phyloP scores from a whole-genome alignment of 257 asterid genomes.

The Jacaranda mimosifolia region DNA sequence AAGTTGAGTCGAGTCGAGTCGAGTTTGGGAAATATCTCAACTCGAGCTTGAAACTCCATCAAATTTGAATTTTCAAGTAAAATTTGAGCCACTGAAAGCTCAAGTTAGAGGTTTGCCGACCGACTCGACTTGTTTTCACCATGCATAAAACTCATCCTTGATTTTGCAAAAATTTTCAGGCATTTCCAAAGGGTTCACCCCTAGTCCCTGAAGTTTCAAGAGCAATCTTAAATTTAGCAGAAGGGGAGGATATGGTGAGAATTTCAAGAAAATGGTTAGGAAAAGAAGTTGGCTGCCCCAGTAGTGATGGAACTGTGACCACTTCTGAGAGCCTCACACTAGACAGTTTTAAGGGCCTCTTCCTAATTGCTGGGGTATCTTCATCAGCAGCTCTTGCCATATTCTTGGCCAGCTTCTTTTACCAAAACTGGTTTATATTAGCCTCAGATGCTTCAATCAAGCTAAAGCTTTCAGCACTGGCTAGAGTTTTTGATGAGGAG shows the following conservation, averaged over 20 bases:
- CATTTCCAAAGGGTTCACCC: conserved; percentile 60
- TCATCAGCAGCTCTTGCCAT: conserved; percentile 46
- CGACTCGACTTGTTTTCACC: too few species aligned
- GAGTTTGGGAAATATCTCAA: too few species aligned
- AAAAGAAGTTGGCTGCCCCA: conserved; percentile 31
- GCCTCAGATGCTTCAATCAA: conserved; percentile 41
- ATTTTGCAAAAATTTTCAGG: conserved; percentile 37
- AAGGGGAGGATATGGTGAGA: conserved; percentile 44
- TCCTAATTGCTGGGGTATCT: conserved; percentile 49
- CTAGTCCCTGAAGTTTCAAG: conserved; percentile 55
- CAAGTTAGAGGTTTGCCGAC: too few species aligned
- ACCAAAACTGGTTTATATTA: conserved; percentile 43
- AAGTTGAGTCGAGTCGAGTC: too few species aligned
- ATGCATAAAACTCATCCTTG: background rate
- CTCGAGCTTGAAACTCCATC: too few species aligned
- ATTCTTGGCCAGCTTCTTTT: conserved; percentile 47
- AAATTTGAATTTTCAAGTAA: too few species aligned
- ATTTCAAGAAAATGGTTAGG: conserved; percentile 40
- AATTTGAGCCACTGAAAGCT: too few species aligned
- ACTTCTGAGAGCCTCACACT: conserved; percentile 37
- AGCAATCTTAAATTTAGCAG: conserved; percentile 53
- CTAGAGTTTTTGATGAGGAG: conserved; percentile 44
- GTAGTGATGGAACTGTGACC: background rate
- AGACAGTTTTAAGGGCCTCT: conserved; percentile 55
- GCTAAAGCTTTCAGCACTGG: conserved; percentile 47